Conservation (phyloP, 2,329 filamentous ascomycete species). For the Boeremia lycopersici region DNA sequence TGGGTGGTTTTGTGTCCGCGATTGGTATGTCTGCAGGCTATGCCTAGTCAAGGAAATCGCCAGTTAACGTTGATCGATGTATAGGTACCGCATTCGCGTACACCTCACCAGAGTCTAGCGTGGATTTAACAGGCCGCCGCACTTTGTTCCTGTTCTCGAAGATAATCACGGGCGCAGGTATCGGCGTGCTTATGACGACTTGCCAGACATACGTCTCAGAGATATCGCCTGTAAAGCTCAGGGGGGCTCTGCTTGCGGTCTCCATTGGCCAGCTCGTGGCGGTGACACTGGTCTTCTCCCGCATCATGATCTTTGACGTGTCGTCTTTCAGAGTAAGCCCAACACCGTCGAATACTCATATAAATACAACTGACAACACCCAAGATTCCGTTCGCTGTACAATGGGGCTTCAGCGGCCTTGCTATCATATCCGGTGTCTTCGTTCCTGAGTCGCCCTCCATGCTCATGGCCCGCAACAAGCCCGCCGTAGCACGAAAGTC, state of each 20-base stretch:
- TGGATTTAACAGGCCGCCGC: background rate
- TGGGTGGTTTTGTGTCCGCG: background rate
- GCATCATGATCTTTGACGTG: background rate
- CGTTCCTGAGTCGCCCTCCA: constrained; percentile 8
- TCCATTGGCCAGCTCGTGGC: background rate
- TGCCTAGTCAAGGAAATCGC: background rate
- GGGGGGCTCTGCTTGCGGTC: background rate
- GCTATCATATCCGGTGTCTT: constrained; percentile 1
- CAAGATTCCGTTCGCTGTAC: constrained; percentile 6
- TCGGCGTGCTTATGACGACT: background rate
- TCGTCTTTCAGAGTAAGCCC: background rate
- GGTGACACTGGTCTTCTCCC: background rate
- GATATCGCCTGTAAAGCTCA: background rate
- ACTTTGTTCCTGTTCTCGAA: background rate
- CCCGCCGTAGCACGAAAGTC: constrained; percentile 2
- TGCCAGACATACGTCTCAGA: background rate
- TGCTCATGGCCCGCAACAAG: constrained; percentile 4
- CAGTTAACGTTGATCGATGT: background rate
- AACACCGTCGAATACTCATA: background rate
- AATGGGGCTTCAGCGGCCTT: constrained; percentile 7
- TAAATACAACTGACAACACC: background rate
- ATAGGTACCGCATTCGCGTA: background rate
- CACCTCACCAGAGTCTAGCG: background rate
- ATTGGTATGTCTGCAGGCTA: background rate
- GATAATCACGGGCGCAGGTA: background rate